Percentiles rank a stretch among this genome's conserved stretches.
These are phyloP conservation scores for Ustilago hordei DNA, from an alignment of 1,284 basidiomycete genomes.

Conservation along the genomic window DNA sequence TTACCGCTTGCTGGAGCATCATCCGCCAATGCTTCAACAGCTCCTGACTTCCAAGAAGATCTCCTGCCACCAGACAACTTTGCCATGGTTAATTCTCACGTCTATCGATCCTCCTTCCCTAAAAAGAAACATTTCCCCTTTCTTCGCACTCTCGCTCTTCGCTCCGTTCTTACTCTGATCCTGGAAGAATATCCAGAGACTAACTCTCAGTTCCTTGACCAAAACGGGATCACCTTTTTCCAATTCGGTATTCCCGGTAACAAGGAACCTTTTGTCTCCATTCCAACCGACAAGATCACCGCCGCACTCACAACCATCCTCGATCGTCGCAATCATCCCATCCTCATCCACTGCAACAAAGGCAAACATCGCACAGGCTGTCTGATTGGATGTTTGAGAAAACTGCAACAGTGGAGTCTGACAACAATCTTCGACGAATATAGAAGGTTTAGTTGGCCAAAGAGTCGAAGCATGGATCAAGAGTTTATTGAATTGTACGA, in stretches of 20 bases:
- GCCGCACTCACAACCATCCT: constrained; percentile 73
- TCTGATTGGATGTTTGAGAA: constrained; percentile 73
- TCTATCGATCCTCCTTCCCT: constrained; percentile 73
- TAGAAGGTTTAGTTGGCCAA: constrained; percentile 72
- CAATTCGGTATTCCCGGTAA: constrained; percentile 75
- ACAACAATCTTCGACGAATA: constrained; percentile 75
- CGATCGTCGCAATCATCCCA: constrained; percentile 74
- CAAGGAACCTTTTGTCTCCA: constrained; percentile 71
- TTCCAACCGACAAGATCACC: constrained; percentile 74
- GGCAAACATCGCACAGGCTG: constrained; percentile 75
- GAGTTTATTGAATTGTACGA: constrained; percentile 73
- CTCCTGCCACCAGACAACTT: constrained; percentile 68
- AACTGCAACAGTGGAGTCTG: constrained; percentile 73
- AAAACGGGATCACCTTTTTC: constrained; percentile 71
- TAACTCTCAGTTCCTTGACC: constrained; percentile 71
- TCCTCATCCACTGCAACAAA: constrained; percentile 75
- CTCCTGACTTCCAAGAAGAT: constrained; percentile 38
- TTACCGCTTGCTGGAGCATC: not conserved
- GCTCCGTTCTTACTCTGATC: constrained; percentile 73
- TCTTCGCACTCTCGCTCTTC: constrained; percentile 72
- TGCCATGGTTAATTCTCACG: constrained; percentile 71
- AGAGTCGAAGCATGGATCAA: constrained; percentile 73
- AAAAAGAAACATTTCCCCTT: constrained; percentile 74
- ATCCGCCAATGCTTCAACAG: constrained; percentile 4
- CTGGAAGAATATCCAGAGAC: constrained; percentile 74